phyloP scores from a whole-genome alignment of 2,329 filamentous ascomycete genomes.

The Colletotrichum godetiae region DNA sequence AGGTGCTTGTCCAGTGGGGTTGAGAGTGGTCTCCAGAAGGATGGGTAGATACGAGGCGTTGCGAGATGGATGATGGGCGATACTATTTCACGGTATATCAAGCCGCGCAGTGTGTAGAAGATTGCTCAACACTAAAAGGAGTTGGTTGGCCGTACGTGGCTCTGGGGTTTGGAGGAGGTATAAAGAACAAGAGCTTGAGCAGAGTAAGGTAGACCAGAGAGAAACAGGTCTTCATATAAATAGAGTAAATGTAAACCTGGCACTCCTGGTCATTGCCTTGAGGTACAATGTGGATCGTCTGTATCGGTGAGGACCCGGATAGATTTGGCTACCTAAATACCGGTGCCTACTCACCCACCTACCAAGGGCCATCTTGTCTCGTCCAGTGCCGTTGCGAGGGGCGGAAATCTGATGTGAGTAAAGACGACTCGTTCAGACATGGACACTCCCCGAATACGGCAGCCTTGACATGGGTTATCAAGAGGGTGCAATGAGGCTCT shows the following conservation, averaged over 20 bases:
- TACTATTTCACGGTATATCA: background rate
- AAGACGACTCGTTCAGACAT: no score
- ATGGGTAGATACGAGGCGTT: no score
- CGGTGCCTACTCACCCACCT: no score
- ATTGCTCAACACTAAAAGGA: background rate
- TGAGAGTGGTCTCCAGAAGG: conserved; percentile 40
- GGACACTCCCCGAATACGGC: no score
- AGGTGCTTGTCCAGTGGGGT: conserved; percentile 72
- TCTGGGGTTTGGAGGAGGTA: background rate
- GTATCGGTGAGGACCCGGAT: background rate
- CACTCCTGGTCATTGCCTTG: background rate
- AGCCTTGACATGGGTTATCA: no score
- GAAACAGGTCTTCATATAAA: background rate
- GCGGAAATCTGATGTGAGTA: no score
- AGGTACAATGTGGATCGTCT: background rate
- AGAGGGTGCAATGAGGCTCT: background rate
- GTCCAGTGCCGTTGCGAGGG: no score
- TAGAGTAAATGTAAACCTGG: background rate
- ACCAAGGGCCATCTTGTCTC: no score
- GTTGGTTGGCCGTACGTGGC: background rate
- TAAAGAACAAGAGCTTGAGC: background rate
- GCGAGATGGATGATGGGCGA: background rate
- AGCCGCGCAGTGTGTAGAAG: background rate
- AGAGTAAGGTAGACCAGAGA: background rate
- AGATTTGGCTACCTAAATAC: background rate